phyloP scores from a whole-genome alignment of 2,329 filamentous ascomycete species.

The Cercospora zeae-maydis region DNA sequence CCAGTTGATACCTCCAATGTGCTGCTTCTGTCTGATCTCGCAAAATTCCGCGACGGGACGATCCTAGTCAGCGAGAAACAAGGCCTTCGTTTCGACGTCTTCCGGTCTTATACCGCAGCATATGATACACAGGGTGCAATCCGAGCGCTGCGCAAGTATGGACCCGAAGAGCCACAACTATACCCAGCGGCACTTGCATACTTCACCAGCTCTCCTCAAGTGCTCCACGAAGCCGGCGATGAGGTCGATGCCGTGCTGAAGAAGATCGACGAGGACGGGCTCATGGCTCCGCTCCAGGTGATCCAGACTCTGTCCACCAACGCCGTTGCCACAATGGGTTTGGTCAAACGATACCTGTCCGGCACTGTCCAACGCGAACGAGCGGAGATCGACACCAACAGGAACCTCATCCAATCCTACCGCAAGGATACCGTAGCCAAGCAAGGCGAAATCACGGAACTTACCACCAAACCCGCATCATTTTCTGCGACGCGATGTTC shows the following conservation, averaged over 20 bases:
- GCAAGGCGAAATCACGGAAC: conserved; percentile 70
- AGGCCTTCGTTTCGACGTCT: conserved; percentile 88
- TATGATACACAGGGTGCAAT: conserved; percentile 90
- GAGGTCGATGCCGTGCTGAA: conserved; percentile 76
- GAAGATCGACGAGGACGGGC: conserved; percentile 82
- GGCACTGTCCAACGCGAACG: conserved; percentile 86
- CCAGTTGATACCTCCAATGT: conserved; percentile 95
- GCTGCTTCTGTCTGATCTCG: conserved; percentile 84
- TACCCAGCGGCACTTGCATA: conserved; percentile 92
- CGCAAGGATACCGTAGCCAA: conserved; percentile 78
- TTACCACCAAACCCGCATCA: conserved; percentile 74
- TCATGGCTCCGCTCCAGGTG: conserved; percentile 95
- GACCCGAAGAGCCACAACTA: conserved; percentile 81
- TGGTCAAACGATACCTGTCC: conserved; percentile 89
- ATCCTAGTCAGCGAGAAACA: conserved; percentile 92
- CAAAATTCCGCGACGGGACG: conserved; percentile 84
- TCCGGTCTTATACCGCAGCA: conserved; percentile 89
- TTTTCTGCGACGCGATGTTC: conserved; percentile 90
- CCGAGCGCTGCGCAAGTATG: conserved; percentile 85
- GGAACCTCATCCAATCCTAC: conserved; percentile 77
- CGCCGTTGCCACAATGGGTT: conserved; percentile 90
- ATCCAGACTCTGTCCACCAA: conserved; percentile 82
- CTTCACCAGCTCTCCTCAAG: conserved; percentile 77
- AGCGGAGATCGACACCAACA: conserved; percentile 76
- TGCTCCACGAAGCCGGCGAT: conserved; percentile 75